A percentile compares a stretch with the other conserved stretches of the same genome.
Conservation (phyloP, 2,329 filamentous ascomycete genomes). For the Trichoderma sp. region DNA sequence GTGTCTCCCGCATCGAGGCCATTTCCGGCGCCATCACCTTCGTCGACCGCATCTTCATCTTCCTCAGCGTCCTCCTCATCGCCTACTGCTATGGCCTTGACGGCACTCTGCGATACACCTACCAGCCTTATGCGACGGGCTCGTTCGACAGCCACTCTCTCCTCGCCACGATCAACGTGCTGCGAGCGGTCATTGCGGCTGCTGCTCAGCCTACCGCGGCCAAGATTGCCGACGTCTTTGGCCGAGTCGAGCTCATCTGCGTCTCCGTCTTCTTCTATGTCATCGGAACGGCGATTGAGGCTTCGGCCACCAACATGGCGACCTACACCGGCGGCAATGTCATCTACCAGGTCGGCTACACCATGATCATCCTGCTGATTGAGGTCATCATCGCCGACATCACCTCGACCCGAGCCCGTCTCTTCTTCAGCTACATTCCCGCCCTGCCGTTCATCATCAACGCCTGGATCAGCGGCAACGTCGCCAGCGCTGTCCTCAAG, state of each 20-base stretch:
- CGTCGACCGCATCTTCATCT: slow-evolving; percentile 58
- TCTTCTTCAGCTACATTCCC: slow-evolving; percentile 67
- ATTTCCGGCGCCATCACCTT: slow-evolving; percentile 55
- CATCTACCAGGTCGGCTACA: slow-evolving; percentile 66
- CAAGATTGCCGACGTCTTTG: slow-evolving; percentile 65
- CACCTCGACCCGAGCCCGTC: slow-evolving; percentile 62
- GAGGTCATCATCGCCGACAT: slow-evolving; percentile 67
- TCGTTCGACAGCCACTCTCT: slow-evolving; percentile 56
- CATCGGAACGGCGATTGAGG: slow-evolving; percentile 59
- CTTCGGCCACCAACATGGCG: slow-evolving; percentile 51
- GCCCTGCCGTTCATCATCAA: slow-evolving; percentile 64
- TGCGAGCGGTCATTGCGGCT: slow-evolving; percentile 61
- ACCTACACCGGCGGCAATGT: slow-evolving; percentile 61
- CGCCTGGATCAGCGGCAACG: slow-evolving; percentile 64
- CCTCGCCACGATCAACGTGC: slow-evolving; percentile 59
- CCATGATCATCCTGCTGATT: slow-evolving; percentile 60
- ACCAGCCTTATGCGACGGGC: slow-evolving; percentile 58
- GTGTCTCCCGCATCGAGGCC: slow-evolving; percentile 62
- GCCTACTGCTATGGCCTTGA: slow-evolving; percentile 67
- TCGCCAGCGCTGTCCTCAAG: slow-evolving; percentile 52
- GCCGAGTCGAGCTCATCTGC: slow-evolving; percentile 59
- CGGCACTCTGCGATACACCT: slow-evolving; percentile 57
- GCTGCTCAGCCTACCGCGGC: slow-evolving; percentile 60
- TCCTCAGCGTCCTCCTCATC: slow-evolving; percentile 63
- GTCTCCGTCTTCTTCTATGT: slow-evolving; percentile 65